Base-by-base conservation (phyloP, 2,329 filamentous ascomycete genomes). In the Diaporthe batatas region DNA sequence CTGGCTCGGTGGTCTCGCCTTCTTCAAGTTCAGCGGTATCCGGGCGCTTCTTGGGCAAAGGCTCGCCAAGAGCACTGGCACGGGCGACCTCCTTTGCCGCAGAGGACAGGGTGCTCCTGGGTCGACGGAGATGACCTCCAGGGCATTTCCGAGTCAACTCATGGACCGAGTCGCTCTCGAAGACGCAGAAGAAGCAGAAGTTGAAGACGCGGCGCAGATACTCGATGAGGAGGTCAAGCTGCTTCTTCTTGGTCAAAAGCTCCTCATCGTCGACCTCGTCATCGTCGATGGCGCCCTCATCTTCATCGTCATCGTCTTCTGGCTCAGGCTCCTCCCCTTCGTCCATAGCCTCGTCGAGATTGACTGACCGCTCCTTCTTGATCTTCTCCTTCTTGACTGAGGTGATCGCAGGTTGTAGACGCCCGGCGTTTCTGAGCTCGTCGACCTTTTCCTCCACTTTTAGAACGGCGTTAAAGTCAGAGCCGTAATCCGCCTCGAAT, bases 161-260 rank as follows among this genome's bases (percentile, higher is more conserved):
- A 79, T 99, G 96, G 29, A 98, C 92, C 0, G 96, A 98, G 82
- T 99, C 96, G 79, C 95, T 96, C 83, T 99, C 96, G 77, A 99
- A 98, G 6, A 99, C 97, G 81, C 96, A 99, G 86, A 98, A 99
- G 87, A 99, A 98, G 86, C 96, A 99, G 84, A 99, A 98, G 84
- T 96, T 98, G 88, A 97, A 97, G 68, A 99, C 96, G 21, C 96
- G 92, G 68, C 96, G 94, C 73, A 99, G 88, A 81, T 99, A 99
- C 84, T 99, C 96, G 69, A 98, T 96, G 82, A 98, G 88, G 47
- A 99, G 87, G 83, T 99, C 96, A 65, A 99, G 90, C 79, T 96
- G 95, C 87, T 99, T 98, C 89, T 98, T 98, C 87, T 97, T 96
- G 53, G 92, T 89, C 70, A 98, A 82, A 51, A 98, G 86, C 53